Conservation (phyloP, 495 filamentous ascomycete species). For the Daldinia childiae region DNA sequence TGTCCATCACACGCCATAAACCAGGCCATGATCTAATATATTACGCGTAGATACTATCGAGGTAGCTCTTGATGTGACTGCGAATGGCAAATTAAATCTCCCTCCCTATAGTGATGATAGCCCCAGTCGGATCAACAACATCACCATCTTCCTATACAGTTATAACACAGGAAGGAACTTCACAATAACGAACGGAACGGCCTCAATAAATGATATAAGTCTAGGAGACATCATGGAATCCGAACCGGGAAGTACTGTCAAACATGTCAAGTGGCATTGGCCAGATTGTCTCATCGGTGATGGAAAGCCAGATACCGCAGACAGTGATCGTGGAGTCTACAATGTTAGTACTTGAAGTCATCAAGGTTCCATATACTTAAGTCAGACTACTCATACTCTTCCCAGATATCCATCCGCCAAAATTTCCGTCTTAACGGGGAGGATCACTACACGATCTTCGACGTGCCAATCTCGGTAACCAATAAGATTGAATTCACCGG, state of each 20-base stretch:
- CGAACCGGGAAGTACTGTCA: slow-evolving; percentile 71
- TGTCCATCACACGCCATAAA: slow-evolving; percentile 34
- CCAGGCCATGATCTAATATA: slow-evolving; percentile 10
- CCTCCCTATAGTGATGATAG: slow-evolving; percentile 63
- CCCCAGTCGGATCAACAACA: slow-evolving; percentile 65
- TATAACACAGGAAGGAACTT: slow-evolving; percentile 68
- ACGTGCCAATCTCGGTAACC: slow-evolving; percentile 72
- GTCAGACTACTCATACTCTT: slow-evolving; percentile 16
- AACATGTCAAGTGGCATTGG: slow-evolving; percentile 75
- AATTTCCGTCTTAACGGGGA: slow-evolving; percentile 69
- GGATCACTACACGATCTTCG: slow-evolving; percentile 73
- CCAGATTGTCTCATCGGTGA: slow-evolving; percentile 71
- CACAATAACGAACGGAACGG: slow-evolving; percentile 72
- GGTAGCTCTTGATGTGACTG: slow-evolving; percentile 71
- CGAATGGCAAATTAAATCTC: slow-evolving; percentile 67
- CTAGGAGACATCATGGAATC: slow-evolving; percentile 68
- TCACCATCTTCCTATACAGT: slow-evolving; percentile 73
- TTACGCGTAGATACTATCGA: slow-evolving; percentile 63
- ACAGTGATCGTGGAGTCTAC: slow-evolving; percentile 57
- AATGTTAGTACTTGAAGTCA: slow-evolving; percentile 51
- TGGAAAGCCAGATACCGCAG: slow-evolving; percentile 50
- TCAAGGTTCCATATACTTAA: background rate
- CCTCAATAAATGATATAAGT: slow-evolving; percentile 61
- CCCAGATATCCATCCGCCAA: slow-evolving; percentile 71
- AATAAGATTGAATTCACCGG: slow-evolving; percentile 62